phyloP scores from a whole-genome alignment of 352 stramenopile species.

The Globisporangium acanthophoron region DNA sequence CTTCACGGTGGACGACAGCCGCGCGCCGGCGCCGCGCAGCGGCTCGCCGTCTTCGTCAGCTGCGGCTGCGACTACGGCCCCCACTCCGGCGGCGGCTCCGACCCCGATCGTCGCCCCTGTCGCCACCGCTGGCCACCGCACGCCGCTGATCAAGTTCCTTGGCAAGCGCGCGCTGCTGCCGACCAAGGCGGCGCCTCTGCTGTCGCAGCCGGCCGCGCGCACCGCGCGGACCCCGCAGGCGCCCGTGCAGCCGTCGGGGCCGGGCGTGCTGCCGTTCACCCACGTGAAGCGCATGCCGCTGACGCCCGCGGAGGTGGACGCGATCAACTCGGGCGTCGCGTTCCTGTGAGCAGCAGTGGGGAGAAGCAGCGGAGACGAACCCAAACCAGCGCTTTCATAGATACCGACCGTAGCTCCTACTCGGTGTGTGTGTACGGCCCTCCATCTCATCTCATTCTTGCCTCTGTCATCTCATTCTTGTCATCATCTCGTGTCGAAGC shows the following conservation, averaged over 20 bases:
- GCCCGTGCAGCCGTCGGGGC: constrained; percentile 48
- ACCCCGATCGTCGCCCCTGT: constrained; percentile 3
- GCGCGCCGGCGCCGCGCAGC: constrained; percentile 24
- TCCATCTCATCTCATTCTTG: neutral
- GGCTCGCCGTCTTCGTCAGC: neutral
- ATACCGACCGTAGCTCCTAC: neutral
- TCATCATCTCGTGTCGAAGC: neutral
- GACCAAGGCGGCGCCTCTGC: constrained; percentile 23
- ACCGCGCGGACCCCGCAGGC: constrained; percentile 14
- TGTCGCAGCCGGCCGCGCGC: constrained; percentile 17
- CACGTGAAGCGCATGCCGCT: constrained; percentile 63
- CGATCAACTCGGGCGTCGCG: constrained; percentile 77
- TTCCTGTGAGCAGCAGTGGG: constrained; percentile 42
- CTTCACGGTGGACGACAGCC: constrained; percentile 91
- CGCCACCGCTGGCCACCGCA: constrained; percentile 27
- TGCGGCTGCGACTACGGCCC: neutral
- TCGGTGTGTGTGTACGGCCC: neutral
- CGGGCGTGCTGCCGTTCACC: constrained; percentile 57
- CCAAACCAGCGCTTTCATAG: constrained; percentile 4
- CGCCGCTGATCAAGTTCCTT: constrained; percentile 64
- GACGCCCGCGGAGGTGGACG: constrained; percentile 53
- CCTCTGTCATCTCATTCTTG: neutral
- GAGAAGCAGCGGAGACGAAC: neutral
- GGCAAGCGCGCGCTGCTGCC: constrained; percentile 67
- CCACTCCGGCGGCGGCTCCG: constrained; percentile 6